Conservation (phyloP, 345 rosid genomes). For the Salix koriyanagi region DNA sequence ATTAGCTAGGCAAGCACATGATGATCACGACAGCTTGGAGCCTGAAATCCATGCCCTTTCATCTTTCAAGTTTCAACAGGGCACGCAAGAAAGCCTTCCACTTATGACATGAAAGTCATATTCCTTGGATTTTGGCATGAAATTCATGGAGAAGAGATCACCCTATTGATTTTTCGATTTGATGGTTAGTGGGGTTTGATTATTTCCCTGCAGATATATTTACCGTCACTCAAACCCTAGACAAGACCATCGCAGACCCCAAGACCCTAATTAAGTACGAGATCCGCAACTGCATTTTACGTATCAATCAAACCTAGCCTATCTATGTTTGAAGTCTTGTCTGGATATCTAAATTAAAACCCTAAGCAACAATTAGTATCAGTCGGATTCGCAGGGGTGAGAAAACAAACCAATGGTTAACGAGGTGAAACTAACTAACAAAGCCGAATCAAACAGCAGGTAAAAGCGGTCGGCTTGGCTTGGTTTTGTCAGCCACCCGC, state of each 20-base stretch:
- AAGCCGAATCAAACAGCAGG: conserved; percentile 19
- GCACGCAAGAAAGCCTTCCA: not conserved
- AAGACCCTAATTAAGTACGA: not conserved
- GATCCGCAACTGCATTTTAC: not conserved
- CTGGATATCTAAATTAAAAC: not conserved
- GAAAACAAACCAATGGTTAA: conserved; percentile 34
- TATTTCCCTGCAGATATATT: not conserved
- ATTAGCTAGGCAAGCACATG: too few species aligned
- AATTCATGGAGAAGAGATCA: not conserved
- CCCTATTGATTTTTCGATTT: not conserved
- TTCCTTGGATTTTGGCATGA: not conserved
- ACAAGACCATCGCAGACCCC: conserved; percentile 10
- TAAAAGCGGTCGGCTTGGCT: conserved; percentile 34
- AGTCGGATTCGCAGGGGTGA: not conserved
- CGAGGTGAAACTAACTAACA: conserved; percentile 27
- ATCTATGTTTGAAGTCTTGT: not conserved
- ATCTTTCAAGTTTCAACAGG: not conserved
- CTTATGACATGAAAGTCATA: not conserved
- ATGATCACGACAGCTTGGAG: too few species aligned
- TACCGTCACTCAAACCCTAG: conserved; percentile 2
- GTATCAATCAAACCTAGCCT: not conserved
- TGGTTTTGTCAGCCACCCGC: conserved; percentile 40
- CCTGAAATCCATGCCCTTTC: not conserved
- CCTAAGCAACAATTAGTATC: not conserved
- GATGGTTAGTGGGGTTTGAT: conserved; percentile 11